phyloP scores from a whole-genome alignment of 2,329 filamentous ascomycete species.

The Trichoderma oligosporum region DNA sequence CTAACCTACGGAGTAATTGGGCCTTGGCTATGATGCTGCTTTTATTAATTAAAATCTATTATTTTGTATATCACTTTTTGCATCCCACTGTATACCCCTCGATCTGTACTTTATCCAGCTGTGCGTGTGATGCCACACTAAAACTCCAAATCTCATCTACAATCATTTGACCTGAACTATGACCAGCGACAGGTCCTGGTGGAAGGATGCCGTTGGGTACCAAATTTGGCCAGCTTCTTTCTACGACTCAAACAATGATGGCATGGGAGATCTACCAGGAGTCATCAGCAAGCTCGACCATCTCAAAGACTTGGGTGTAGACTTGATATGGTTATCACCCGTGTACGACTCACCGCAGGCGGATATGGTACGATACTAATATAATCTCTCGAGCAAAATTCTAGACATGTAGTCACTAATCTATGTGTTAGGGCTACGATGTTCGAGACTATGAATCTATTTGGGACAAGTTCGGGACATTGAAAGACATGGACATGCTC shows the following conservation, averaged over 20 bases:
- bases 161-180: too few relatives aligned
- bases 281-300: slow-evolving; percentile 54
- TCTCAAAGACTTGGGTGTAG: slow-evolving; percentile 46
- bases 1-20: too few relatives aligned
- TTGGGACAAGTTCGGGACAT: slow-evolving; percentile 51
- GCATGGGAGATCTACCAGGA: slow-evolving; percentile 50
- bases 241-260: slow-evolving; percentile 52
- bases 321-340: slow-evolving; percentile 46
- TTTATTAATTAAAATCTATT: too few relatives aligned
- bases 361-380: too few relatives aligned
- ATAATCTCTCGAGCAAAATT: too few relatives aligned
- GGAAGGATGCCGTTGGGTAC: slow-evolving; percentile 53
- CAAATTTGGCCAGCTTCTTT: slow-evolving; percentile 57
- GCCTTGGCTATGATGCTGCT: too few relatives aligned
- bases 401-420: too few relatives aligned
- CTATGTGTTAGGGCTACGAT: slow-evolving; percentile 52
- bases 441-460: slow-evolving; percentile 62
- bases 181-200: slow-evolving; percentile 41
- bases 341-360: slow-evolving; percentile 40
- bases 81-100: too few relatives aligned
- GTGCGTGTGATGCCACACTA: too few relatives aligned
- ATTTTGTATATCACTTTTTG: too few relatives aligned
- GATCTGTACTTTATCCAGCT: too few relatives aligned
- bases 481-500: slow-evolving; percentile 17
- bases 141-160: too few relatives aligned